Evolutionary conservation across 441 rosid genomes (phyloP), one percentile per base, ranked within the genome.

Genomic region (Kokia cookei): DNA sequence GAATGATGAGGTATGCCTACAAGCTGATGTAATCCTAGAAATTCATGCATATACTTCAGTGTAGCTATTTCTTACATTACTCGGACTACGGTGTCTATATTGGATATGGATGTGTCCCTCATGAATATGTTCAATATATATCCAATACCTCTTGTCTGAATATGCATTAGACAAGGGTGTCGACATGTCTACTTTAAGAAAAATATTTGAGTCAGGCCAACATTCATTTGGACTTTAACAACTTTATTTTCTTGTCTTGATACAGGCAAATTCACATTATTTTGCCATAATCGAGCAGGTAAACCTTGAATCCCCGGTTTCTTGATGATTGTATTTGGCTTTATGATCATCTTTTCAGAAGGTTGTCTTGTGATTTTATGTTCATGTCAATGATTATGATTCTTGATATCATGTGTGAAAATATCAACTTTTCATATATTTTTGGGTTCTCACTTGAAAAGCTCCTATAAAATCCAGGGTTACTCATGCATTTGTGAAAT

Each of bases 271-370:
- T 88, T 96, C 99, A 59, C 99, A 96, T 86, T 96, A 84, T 77
- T 96, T 84, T 87, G 89, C 98, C 79, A 90, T 96, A 78, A 90
- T 96, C 66, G 99, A 96, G 82, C 97, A 96, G 99, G 99, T 93
- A 80, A 67, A 27, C 55, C 66, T 83, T 4, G 63, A 51, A 3
- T 35, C 37, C 62, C 42, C 12, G 8, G 9, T 55, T 22, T 17
- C 78, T 70, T 37, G 29, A 8, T 40, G 42, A 55, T 24, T 53
- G 2, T 71, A 22, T 58, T 71, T 71, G 37, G 53, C 35, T 37
- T 40, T 54, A 17, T 71, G 17, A 51, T 14, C 13, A 14, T 51
- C 24, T 29, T 53, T 32, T 69, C 29, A 29, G 43, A 69, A 69
- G 72, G 47, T 69, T 53, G 17, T 9, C 27, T 50, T 68, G 72